phyloP scores from a whole-genome alignment of 2,329 filamentous ascomycete genomes.

The Chrysoporthe puriensis region DNA sequence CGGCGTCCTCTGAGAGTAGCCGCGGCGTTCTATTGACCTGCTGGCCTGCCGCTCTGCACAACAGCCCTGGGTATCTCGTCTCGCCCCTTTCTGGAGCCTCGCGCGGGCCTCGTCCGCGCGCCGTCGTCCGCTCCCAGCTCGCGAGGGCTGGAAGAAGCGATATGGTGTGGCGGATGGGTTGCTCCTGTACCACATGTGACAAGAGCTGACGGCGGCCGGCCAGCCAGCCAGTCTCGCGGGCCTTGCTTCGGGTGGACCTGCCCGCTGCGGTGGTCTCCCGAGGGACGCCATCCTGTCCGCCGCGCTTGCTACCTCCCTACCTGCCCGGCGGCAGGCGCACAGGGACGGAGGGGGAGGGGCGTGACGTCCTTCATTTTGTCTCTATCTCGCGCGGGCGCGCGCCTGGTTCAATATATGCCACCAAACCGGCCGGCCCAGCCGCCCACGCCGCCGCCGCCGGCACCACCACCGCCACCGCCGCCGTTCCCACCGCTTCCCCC shows the following conservation, averaged over 20 bases:
- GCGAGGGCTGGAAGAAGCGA: neutral
- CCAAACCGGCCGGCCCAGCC: slow-evolving; percentile 24
- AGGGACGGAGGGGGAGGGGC: too few relatives aligned
- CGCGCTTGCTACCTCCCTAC: neutral
- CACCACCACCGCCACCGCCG: neutral
- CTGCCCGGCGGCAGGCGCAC: neutral
- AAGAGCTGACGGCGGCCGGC: neutral
- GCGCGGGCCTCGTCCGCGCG: too few relatives aligned
- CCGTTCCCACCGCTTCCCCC: neutral
- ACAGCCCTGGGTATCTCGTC: too few relatives aligned
- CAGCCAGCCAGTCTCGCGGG: neutral
- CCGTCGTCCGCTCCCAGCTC: neutral
- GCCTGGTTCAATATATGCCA: slow-evolving; percentile 19
- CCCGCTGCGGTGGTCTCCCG: neutral
- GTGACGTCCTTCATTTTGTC: neutral
- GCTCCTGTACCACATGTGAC: neutral
- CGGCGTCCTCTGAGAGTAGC: too few relatives aligned
- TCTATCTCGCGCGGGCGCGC: neutral
- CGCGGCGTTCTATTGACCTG: too few relatives aligned
- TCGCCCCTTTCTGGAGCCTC: too few relatives aligned
- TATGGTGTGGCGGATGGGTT: neutral
- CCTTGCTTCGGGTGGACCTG: neutral
- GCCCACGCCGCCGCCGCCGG: slow-evolving; percentile 3
- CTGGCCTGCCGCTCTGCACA: too few relatives aligned
- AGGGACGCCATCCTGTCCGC: neutral